Evolutionary conservation across 192 early-diverging fungal species (phyloP).

Genomic region (Entomortierella beljakovae): DNA sequence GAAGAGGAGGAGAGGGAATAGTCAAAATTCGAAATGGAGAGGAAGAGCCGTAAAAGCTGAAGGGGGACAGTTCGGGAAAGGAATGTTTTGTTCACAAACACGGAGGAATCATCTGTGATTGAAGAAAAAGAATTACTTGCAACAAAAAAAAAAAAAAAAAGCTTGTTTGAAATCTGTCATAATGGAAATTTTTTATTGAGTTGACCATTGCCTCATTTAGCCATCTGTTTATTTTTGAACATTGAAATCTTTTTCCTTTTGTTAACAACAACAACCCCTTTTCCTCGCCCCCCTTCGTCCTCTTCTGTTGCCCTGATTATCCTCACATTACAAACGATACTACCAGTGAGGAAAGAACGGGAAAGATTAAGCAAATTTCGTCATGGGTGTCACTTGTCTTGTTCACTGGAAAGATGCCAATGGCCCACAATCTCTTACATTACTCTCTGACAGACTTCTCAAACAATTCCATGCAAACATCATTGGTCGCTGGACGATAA

Average conservation of each 20-base stretch:
- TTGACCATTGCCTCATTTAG: too few species aligned
- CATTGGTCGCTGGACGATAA: slow-evolving; percentile 53
- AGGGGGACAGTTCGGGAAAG: not conserved
- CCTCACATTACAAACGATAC: too few species aligned
- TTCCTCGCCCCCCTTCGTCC: too few species aligned
- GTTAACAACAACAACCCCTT: too few species aligned
- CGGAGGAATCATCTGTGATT: not conserved
- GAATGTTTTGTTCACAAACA: not conserved
- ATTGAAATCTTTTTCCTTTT: too few species aligned
- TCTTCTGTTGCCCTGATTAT: too few species aligned
- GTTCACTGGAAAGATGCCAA: slow-evolving; percentile 53
- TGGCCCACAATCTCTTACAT: slow-evolving; percentile 45
- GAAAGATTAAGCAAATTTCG: not conserved
- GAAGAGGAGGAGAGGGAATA: not conserved
- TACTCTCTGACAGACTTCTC: slow-evolving; percentile 47
- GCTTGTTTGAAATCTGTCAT: not conserved
- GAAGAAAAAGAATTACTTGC: not conserved
- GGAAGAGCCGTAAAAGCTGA: too few species aligned
- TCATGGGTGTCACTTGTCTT: slow-evolving; percentile 51
- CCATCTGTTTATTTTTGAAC: too few species aligned
- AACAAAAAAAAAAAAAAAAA: not conserved
- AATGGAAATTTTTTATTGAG: slow-evolving; percentile 5
- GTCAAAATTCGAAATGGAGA: too few species aligned
- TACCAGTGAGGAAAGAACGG: too few species aligned
- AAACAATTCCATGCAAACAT: slow-evolving; percentile 48